phyloP scores from a whole-genome alignment of 441 rosid genomes.

The Flueggea neowawraea region DNA sequence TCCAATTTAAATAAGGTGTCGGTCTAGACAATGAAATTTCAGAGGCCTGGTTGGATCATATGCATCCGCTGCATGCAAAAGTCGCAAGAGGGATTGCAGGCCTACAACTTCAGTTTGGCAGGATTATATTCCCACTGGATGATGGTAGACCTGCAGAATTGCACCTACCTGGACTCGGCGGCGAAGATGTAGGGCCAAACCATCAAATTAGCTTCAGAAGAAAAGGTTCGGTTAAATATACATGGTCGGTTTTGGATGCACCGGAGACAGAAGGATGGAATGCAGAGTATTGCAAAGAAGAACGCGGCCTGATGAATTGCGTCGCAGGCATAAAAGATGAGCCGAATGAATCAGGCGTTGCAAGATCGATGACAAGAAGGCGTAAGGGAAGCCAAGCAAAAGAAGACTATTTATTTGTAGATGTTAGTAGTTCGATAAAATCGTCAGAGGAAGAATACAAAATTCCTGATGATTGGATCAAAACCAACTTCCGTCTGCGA shows the following conservation, averaged over 20 bases:
- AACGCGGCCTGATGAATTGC: slow-evolving; percentile 61
- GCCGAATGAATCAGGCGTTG: slow-evolving; percentile 33
- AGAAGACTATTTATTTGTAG: slow-evolving; percentile 35
- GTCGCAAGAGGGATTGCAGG: slow-evolving; percentile 56
- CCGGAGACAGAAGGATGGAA: slow-evolving; percentile 84
- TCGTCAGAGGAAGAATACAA: slow-evolving; percentile 20
- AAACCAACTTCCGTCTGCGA: slow-evolving; percentile 44
- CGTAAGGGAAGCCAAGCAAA: slow-evolving; percentile 40
- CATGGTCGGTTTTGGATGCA: slow-evolving; percentile 55
- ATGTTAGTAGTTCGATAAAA: slow-evolving; percentile 12
- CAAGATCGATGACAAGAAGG: slow-evolving; percentile 42
- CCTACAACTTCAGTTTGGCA: slow-evolving; percentile 47
- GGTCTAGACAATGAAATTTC: slow-evolving; percentile 24
- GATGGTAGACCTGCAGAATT: slow-evolving; percentile 72
- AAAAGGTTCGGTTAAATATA: slow-evolving; percentile 34
- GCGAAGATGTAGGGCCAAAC: slow-evolving; percentile 53
- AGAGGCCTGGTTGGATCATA: slow-evolving; percentile 50
- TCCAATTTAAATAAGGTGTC: slow-evolving; percentile 32
- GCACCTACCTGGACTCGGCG: slow-evolving; percentile 56
- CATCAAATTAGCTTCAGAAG: slow-evolving; percentile 35
- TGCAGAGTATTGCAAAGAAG: slow-evolving; percentile 75
- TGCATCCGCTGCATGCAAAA: slow-evolving; percentile 49
- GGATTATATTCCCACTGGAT: slow-evolving; percentile 52
- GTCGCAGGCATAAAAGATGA: slow-evolving; percentile 52
- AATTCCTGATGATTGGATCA: slow-evolving; percentile 36